Percentiles rank a stretch among this genome's conserved stretches.
phyloP scores from a whole-genome alignment of 108 stramenopile genomes.

The Cyclotella distinguenda region DNA sequence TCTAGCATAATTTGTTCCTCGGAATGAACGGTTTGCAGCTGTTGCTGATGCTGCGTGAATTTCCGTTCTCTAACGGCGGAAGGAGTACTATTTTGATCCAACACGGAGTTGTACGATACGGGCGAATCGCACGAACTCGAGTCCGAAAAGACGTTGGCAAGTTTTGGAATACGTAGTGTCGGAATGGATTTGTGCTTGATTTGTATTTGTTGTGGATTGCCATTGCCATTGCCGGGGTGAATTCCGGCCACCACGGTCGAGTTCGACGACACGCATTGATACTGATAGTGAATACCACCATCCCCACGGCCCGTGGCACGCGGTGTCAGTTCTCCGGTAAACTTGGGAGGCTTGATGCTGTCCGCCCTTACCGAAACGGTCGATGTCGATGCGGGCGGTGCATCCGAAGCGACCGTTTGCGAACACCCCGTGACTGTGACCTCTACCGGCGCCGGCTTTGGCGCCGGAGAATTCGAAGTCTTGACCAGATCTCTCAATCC shows the following conservation, averaged over 20 bases:
- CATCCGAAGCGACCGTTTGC: not conserved
- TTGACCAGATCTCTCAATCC: constrained; percentile 16
- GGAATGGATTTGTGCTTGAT: not conserved
- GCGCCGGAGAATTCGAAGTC: not conserved
- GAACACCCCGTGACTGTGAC: not conserved
- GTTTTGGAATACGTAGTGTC: constrained; percentile 1
- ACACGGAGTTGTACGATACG: constrained; percentile 31
- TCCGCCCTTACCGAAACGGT: not conserved
- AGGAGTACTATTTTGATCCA: constrained; percentile 29
- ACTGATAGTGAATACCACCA: constrained; percentile 19
- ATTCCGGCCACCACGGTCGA: not conserved
- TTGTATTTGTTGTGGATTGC: not conserved
- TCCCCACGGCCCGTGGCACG: not conserved
- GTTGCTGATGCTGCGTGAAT: constrained; percentile 7
- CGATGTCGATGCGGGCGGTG: no score
- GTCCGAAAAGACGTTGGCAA: not conserved
- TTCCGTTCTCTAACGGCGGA: constrained; percentile 16
- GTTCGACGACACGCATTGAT: not conserved
- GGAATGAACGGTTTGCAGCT: constrained; percentile 23
- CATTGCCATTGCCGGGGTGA: no score
- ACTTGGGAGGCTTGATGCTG: constrained; percentile 18
- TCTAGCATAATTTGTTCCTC: constrained; percentile 22
- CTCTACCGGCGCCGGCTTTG: not conserved
- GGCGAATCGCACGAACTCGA: constrained; percentile 9
- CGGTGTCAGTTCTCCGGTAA: not conserved